These are phyloP conservation scores for Cercospora sesami DNA, from an alignment of 2,329 filamentous ascomycete genomes.

Conservation along the genomic window DNA sequence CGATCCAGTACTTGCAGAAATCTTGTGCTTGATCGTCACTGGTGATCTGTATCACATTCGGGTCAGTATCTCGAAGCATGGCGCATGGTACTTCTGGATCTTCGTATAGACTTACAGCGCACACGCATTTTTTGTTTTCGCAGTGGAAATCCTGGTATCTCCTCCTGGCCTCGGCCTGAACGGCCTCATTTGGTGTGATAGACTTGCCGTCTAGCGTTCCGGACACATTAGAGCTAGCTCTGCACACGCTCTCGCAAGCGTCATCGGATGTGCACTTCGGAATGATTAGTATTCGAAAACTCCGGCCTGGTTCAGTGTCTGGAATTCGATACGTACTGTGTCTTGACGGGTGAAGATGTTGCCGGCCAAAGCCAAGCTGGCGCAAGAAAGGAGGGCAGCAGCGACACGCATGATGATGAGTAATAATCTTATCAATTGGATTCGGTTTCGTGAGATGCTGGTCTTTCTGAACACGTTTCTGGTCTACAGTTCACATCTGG, in stretches of 20 bases:
- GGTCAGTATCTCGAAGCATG: too few relatives aligned
- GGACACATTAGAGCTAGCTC: not conserved
- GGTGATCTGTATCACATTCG: conserved; percentile 15
- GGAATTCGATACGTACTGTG: not conserved
- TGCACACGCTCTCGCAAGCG: conserved; percentile 19
- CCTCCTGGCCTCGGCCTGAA: conserved; percentile 20
- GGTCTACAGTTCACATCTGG: not conserved
- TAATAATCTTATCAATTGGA: not conserved
- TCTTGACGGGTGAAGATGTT: not conserved
- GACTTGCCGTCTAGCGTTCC: conserved; percentile 11
- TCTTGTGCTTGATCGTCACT: conserved; percentile 15
- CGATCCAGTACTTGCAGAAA: conserved; percentile 19
- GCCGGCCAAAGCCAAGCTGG: conserved; percentile 1
- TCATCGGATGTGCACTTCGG: conserved; percentile 22
- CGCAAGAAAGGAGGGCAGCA: not conserved
- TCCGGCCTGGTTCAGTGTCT: not conserved
- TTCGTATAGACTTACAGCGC: conserved; percentile 14
- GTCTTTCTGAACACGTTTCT: not conserved
- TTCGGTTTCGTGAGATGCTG: not conserved
- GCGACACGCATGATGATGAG: not conserved
- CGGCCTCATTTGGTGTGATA: conserved; percentile 18
- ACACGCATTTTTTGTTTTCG: conserved; percentile 3
- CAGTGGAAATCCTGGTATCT: conserved; percentile 23
- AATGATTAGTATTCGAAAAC: not conserved
- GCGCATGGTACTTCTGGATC: too few relatives aligned